Percentiles rank a stretch among this genome's conserved stretches.
phyloP scores from a whole-genome alignment of 78 protist species.

The Guillardia theta region DNA sequence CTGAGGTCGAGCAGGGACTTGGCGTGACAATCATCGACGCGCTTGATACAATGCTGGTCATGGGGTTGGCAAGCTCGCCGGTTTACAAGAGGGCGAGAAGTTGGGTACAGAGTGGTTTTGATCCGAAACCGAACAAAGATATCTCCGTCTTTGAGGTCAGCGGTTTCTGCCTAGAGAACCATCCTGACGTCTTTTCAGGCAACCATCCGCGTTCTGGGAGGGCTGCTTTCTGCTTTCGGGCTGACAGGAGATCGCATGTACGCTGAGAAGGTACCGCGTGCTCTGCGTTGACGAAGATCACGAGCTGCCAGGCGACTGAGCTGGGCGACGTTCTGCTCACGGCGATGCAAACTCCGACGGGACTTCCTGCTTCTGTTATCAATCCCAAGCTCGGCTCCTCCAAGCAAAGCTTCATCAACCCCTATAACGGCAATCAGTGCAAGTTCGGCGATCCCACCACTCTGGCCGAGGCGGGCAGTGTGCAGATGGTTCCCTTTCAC shows the following conservation, averaged over 20 bases:
- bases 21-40: neutral
- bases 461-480: neutral
- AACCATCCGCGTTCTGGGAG: neutral
- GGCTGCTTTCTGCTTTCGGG: neutral
- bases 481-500: neutral
- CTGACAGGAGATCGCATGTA: neutral
- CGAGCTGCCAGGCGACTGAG: no score
- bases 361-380: neutral
- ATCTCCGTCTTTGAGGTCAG: neutral
- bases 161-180: no score
- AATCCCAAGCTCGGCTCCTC: neutral
- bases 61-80: neutral
- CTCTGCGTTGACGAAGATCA: no score
- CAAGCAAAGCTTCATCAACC: neutral
- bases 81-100: neutral
- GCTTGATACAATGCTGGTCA: neutral
- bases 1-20: neutral
- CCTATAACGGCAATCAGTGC: neutral
- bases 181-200: no score
- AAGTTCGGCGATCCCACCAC: neutral
- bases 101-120: neutral
- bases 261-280: neutral
- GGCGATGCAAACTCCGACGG: neutral
- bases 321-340: no score
- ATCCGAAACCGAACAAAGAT: neutral